phyloP scores from a whole-genome alignment of 2,329 filamentous ascomycete species.

The Aspergillus calidoustus region DNA sequence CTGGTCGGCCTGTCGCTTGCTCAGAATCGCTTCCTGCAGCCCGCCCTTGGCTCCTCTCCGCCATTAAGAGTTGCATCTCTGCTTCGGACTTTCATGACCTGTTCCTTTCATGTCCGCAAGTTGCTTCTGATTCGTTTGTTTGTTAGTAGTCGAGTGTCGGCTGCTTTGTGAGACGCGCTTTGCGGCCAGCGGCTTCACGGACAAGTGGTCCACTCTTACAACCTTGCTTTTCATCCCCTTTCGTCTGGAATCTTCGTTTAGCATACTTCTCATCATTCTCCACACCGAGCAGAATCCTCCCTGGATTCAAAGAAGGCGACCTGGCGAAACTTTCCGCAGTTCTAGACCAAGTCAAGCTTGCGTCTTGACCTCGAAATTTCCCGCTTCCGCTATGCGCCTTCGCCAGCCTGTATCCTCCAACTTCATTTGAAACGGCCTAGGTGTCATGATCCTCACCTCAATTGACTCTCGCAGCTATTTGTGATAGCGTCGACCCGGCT shows the following conservation, averaged over 20 bases:
- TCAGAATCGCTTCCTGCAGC: slow-evolving; percentile 18
- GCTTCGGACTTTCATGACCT: slow-evolving; percentile 15
- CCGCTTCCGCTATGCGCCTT: slow-evolving; percentile 21
- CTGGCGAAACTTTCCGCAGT: slow-evolving; percentile 3
- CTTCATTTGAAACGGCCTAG: slow-evolving; percentile 24
- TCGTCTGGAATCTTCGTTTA: slow-evolving; percentile 8
- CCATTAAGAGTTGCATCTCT: slow-evolving; percentile 16
- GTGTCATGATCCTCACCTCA: slow-evolving; percentile 25
- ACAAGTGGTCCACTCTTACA: slow-evolving; percentile 10
- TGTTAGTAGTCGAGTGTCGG: slow-evolving; percentile 12
- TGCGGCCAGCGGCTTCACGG: slow-evolving; percentile 10
- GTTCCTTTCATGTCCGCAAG: slow-evolving; percentile 7
- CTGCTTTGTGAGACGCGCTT: slow-evolving; percentile 23
- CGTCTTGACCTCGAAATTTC: slow-evolving; percentile 6
- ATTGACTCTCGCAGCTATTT: slow-evolving; percentile 16
- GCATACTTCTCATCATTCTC: background rate
- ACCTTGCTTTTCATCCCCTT: slow-evolving; percentile 15
- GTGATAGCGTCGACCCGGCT: slow-evolving; percentile 15
- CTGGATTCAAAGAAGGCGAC: background rate
- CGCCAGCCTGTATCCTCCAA: slow-evolving; percentile 20
- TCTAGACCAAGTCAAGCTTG: slow-evolving; percentile 6
- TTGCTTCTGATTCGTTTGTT: slow-evolving; percentile 15
- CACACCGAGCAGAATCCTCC: background rate
- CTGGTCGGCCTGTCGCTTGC: background rate
- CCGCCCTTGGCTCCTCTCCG: slow-evolving; percentile 19